Percentiles rank a stretch among this genome's conserved stretches.
Conservation (phyloP, 2,329 filamentous ascomycete species). For the Alternaria arbusti region DNA sequence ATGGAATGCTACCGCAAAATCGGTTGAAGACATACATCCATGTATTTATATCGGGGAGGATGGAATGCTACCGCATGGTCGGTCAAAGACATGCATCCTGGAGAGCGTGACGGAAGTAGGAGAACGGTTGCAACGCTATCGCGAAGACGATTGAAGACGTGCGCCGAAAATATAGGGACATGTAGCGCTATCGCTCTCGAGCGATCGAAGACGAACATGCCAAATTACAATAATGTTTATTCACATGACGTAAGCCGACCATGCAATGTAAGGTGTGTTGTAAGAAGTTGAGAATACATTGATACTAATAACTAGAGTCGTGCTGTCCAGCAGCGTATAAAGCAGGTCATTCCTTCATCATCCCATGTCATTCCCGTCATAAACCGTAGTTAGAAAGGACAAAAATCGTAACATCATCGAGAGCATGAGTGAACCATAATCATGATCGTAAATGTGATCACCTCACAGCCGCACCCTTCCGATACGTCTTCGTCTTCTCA, state of each 20-base stretch:
- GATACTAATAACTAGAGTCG: neutral
- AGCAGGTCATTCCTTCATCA: neutral
- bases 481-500: conserved; percentile 48
- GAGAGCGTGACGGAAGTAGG: neutral
- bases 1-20: conserved; percentile 34
- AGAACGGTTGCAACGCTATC: conserved; percentile 17
- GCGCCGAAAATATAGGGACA: neutral
- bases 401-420: neutral
- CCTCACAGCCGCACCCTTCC: conserved; percentile 67
- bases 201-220: conserved; percentile 9
- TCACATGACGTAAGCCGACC: neutral
- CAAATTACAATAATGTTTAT: conserved; percentile 8
- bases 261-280: neutral
- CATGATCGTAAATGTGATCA: neutral
- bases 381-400: neutral
- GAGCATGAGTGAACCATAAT: neutral
- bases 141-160: conserved; percentile 22
- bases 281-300: neutral
- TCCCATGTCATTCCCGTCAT: neutral
- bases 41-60: conserved; percentile 1
- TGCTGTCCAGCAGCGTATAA: conserved; percentile 8
- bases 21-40: conserved; percentile 36
- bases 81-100: conserved; percentile 32
- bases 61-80: conserved; percentile 32
- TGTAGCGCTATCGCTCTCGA: conserved; percentile 9